These are phyloP conservation scores for Sclerotiophoma versabilis DNA, from an alignment of 2,329 filamentous ascomycete species.

Conservation along the genomic window DNA sequence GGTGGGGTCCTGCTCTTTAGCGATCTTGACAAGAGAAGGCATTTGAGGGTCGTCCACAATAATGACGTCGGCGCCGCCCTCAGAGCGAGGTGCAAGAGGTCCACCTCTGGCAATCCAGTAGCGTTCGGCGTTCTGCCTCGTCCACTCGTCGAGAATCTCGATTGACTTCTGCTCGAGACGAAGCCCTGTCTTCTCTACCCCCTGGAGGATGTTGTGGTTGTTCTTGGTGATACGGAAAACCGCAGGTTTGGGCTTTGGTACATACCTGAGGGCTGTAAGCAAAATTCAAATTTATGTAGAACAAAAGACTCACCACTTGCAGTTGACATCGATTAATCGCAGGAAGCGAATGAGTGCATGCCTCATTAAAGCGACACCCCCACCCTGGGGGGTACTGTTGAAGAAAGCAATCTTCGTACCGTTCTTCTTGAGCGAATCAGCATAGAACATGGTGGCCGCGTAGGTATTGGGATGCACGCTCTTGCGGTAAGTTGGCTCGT, in stretches of 20 bases:
- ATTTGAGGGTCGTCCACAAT: constrained; percentile 86
- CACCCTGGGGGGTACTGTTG: constrained; percentile 81
- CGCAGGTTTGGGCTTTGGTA: constrained; percentile 79
- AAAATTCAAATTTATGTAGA: neutral
- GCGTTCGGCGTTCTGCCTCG: constrained; percentile 73
- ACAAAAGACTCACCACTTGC: constrained; percentile 69
- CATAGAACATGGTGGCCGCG: constrained; percentile 69
- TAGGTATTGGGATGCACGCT: constrained; percentile 70
- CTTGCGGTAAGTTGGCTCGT: constrained; percentile 63
- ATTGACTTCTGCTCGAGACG: constrained; percentile 70
- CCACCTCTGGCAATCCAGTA: constrained; percentile 76
- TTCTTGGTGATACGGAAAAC: constrained; percentile 87
- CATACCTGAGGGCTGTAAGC: constrained; percentile 59
- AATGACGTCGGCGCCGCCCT: constrained; percentile 78
- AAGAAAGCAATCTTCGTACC: constrained; percentile 79
- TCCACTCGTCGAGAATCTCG: constrained; percentile 72
- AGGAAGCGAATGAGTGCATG: constrained; percentile 79
- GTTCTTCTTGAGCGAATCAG: constrained; percentile 66
- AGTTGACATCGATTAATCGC: constrained; percentile 69
- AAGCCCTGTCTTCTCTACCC: constrained; percentile 69
- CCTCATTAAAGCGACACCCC: constrained; percentile 81
- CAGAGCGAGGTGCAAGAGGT: constrained; percentile 67
- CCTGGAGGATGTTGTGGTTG: constrained; percentile 87
- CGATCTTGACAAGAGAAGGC: constrained; percentile 77
- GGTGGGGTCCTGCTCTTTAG: constrained; percentile 73